These are phyloP conservation scores for Oryza nivara DNA, from an alignment of 176 grass and related monocot genomes.

Conservation along the genomic window DNA sequence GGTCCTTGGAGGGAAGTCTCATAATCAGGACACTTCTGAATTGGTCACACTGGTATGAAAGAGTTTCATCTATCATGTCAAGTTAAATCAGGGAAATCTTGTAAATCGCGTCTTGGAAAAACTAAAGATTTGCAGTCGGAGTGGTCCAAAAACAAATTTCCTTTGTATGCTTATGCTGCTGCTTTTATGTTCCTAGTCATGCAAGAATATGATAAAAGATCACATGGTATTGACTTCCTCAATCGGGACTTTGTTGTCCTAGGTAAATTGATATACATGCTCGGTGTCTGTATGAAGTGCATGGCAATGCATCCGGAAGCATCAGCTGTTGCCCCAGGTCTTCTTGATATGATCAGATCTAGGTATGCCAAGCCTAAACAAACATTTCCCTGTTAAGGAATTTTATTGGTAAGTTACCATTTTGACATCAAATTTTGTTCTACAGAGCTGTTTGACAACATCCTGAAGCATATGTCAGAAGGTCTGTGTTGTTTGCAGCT, in stretches of 20 bases:
- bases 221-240: slow-evolving; percentile 78
- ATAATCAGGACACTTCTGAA: slow-evolving; percentile 65
- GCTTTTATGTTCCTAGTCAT: slow-evolving; percentile 92
- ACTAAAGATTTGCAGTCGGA: slow-evolving; percentile 59
- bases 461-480: too few relatives aligned
- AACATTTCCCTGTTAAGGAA: too few relatives aligned
- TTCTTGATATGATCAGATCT: slow-evolving; percentile 80
- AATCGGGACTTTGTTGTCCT: slow-evolving; percentile 85
- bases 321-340: slow-evolving; percentile 71
- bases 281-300: slow-evolving; percentile 95
- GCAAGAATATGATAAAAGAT: slow-evolving; percentile 88
- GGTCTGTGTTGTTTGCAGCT: too few relatives aligned
- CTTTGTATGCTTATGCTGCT: slow-evolving; percentile 72
- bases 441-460: too few relatives aligned
- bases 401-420: too few relatives aligned
- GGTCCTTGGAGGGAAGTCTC: slow-evolving; percentile 88
- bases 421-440: too few relatives aligned
- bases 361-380: too few relatives aligned
- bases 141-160: slow-evolving; percentile 80
- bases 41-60: slow-evolving; percentile 85
- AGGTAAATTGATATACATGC: slow-evolving; percentile 94
- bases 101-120: slow-evolving; percentile 78
- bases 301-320: slow-evolving; percentile 91
- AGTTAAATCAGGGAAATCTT: slow-evolving; percentile 83
- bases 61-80: slow-evolving; percentile 83